Percentiles rank a stretch among this genome's conserved stretches.
Conservation (phyloP, 495 filamentous ascomycete genomes). For the Tuber umbilicatum region DNA sequence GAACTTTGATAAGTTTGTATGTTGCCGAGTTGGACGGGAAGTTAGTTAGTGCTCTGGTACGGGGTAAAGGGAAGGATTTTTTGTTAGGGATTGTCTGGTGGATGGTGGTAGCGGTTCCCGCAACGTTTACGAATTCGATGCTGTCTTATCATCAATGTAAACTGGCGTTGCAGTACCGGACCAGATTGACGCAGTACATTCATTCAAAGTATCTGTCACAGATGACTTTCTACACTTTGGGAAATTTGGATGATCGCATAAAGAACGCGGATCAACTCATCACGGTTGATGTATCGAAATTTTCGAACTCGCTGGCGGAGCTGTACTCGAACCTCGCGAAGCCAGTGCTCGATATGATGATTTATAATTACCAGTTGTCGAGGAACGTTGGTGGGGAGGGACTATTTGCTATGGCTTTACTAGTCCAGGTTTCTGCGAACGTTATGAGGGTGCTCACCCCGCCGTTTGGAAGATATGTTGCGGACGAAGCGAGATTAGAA, state of each 20-base stretch:
- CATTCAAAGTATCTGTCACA: constrained; percentile 89
- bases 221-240: constrained; percentile 96
- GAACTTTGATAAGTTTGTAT: constrained; percentile 88
- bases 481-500: constrained; percentile 88
- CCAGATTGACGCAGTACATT: constrained; percentile 81
- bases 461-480: constrained; percentile 97
- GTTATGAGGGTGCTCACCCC: constrained; percentile 92
- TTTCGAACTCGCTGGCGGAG: constrained; percentile 90
- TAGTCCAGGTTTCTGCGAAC: constrained; percentile 86
- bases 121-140: constrained; percentile 99
- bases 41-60: constrained; percentile 81
- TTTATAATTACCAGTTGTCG: constrained; percentile 90
- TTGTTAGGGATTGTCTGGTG: constrained; percentile 87
- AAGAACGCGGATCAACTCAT: constrained; percentile 98
- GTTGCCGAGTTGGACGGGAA: constrained; percentile 92
- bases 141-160: constrained; percentile 97
- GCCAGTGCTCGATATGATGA: constrained; percentile 85
- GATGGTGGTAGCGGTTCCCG: constrained; percentile 97
- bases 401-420: constrained; percentile 82
- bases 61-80: constrained; percentile 87
- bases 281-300: constrained; percentile 89
- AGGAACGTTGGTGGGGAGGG: constrained; percentile 91
- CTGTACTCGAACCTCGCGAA: constrained; percentile 97
- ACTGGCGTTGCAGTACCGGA: constrained; percentile 84
- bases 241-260: constrained; percentile 91